Evolutionary conservation across 1,284 basidiomycete genomes (phyloP).

Genomic region (Ceratobasidium sp.): DNA sequence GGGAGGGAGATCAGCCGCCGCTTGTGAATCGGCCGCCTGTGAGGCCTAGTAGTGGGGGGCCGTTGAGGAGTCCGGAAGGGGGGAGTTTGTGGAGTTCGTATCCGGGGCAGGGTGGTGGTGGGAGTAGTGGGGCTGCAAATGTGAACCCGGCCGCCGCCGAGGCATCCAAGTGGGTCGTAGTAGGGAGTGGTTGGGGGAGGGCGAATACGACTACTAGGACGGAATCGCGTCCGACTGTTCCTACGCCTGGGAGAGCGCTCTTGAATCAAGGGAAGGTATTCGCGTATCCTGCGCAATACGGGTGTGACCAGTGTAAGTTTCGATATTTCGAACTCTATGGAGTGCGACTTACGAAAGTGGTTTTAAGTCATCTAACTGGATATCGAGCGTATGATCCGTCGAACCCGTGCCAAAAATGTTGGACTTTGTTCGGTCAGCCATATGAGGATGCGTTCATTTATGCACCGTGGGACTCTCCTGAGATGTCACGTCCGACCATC

Average conservation of each 20-base stretch:
- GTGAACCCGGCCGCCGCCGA: constrained; percentile 35
- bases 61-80: neutral
- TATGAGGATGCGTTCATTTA: constrained; percentile 72
- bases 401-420: constrained; percentile 77
- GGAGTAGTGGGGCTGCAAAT: neutral
- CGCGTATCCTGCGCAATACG: constrained; percentile 72
- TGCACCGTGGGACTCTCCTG: constrained; percentile 63
- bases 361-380: constrained; percentile 75
- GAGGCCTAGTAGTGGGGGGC: constrained; percentile 10
- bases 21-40: neutral
- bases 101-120: constrained; percentile 1
- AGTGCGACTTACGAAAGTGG: neutral
- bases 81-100: constrained; percentile 31
- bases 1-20: neutral
- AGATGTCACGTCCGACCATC: constrained; percentile 49
- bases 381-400: constrained; percentile 76
- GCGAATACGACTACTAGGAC: constrained; percentile 33
- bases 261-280: constrained; percentile 70
- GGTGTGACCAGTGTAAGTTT: constrained; percentile 73
- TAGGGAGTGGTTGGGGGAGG: neutral
- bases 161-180: constrained; percentile 24
- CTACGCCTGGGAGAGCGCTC: constrained; percentile 74
- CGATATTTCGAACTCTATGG: constrained; percentile 39
- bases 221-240: constrained; percentile 55
- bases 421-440: constrained; percentile 72